Conservation (phyloP, 2,329 filamentous ascomycete genomes). For the Fusarium hostae region DNA sequence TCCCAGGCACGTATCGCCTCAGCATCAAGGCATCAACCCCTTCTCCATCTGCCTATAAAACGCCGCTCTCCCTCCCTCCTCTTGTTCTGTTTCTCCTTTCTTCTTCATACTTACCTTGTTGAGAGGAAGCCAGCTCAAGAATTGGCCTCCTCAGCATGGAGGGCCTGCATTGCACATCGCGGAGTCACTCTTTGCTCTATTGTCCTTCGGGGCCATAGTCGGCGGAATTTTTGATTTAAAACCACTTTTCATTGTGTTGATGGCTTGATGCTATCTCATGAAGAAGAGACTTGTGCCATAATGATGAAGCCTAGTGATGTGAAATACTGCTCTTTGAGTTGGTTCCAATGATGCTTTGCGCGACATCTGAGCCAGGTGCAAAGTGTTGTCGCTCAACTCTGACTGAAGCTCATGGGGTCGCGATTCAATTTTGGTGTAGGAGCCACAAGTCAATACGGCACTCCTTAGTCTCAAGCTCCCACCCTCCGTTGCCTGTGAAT, state of each 20-base stretch:
- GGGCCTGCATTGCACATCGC: conserved; percentile 67
- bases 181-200: conserved; percentile 61
- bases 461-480: too few relatives aligned
- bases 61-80: background rate
- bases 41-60: conserved; percentile 49
- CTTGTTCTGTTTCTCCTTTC: conserved; percentile 46
- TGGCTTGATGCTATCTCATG: conserved; percentile 53
- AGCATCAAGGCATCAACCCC: conserved; percentile 13
- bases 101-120: conserved; percentile 68
- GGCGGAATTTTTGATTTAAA: conserved; percentile 65
- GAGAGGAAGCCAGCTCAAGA: conserved; percentile 58
- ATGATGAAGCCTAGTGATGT: too few relatives aligned
- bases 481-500: background rate
- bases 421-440: background rate
- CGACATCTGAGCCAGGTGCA: fast-evolving
- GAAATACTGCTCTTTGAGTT: too few relatives aligned
- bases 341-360: too few relatives aligned
- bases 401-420: background rate
- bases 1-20: conserved; percentile 20
- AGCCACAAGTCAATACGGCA: background rate
- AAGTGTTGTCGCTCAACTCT: fast-evolving
- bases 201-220: conserved; percentile 66
- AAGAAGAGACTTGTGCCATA: conserved; percentile 52
- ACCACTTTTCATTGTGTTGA: conserved; percentile 58
- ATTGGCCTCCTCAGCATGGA: conserved; percentile 55